Evolutionary conservation across 176 grass and related monocot species (phyloP), one percentile per base, ranked within the genome.

Genomic region (Rhynchospora tenuis): DNA sequence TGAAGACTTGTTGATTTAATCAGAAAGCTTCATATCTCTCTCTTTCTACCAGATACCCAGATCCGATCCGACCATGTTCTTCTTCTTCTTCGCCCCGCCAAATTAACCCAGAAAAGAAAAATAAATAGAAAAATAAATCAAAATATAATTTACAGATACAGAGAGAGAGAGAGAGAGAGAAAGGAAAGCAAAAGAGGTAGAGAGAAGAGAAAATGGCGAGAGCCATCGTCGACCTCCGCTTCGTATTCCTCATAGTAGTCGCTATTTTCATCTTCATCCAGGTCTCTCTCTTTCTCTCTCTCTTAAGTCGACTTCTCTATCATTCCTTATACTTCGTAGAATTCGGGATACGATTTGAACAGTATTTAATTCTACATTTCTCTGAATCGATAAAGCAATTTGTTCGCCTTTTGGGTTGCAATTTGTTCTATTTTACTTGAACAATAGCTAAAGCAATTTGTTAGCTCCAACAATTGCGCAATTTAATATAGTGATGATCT

Each of bases 191-290:
- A 63, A 17, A 15, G 64, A 20, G 22, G 59, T 22, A 74, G 20
- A 43, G 23, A 27, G 1, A 65, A n/a, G 13, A 22, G 2, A 16
- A 16, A 59, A 97, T 97, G 95, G 89, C 82, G 78, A 93, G 68
- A 44, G 83, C 44, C 38, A 48, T 86, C 84, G 83, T 90, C 59
- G 83, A 91, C 64, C 31, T 98, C 56, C 91, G 92, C 60, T 52
- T 98, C 52, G 91, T 98, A 79, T 87, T 98, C 70, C 57, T 91
- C 43, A 59, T 78, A 59, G 91, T 89, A 4, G 88, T 88, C 3
- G 91, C 45, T 22, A 89, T 80, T 83, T 98, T 98, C 77, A 98
- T 98, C 84, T 98, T 88, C 86, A 95, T 98, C 93, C 96, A 98
- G 82, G 96, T 95, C 51, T 26, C 20, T 52, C 31, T 26, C 13